A percentile compares a stretch with the other conserved stretches of the same genome.
These are phyloP conservation scores for Phlebiopsis flavidoalba DNA, from an alignment of 768 basidiomycete genomes.

Conservation along the genomic window DNA sequence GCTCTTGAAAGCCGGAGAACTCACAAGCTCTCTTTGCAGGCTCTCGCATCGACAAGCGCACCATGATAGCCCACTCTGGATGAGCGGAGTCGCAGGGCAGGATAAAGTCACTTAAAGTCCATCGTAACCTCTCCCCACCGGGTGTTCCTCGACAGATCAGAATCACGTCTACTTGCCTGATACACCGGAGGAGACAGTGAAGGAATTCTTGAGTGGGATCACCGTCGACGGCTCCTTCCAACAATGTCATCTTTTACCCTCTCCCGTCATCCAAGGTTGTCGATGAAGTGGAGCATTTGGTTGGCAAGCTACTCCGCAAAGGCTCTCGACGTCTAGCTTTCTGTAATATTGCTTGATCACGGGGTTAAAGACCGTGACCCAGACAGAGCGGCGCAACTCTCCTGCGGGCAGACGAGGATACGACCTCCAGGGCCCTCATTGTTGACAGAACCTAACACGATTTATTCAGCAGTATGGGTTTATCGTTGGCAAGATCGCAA, in stretches of 20 bases:
- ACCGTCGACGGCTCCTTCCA: constrained; percentile 30
- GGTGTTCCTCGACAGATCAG: constrained; percentile 52
- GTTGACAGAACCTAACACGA: constrained; percentile 62
- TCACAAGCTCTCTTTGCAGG: constrained; percentile 67
- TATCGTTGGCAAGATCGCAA: constrained; percentile 58
- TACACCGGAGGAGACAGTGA: constrained; percentile 46
- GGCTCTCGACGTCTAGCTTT: not conserved
- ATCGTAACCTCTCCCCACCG: constrained; percentile 53
- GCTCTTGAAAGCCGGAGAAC: constrained; percentile 54
- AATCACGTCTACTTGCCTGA: constrained; percentile 65
- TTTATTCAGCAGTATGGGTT: constrained; percentile 76
- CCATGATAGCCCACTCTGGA: constrained; percentile 55
- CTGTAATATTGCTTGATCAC: constrained; percentile 6
- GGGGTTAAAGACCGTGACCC: constrained; percentile 1
- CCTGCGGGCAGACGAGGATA: constrained; percentile 48
- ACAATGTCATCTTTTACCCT: constrained; percentile 22
- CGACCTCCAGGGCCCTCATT: constrained; percentile 55
- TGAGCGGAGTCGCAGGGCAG: constrained; percentile 54
- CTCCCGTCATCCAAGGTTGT: constrained; percentile 37
- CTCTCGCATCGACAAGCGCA: constrained; percentile 69
- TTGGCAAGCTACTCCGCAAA: constrained; percentile 28
- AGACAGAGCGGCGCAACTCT: constrained; percentile 39
- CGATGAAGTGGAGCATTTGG: constrained; percentile 52
- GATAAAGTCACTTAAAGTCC: constrained; percentile 67
- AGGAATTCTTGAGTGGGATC: constrained; percentile 52